These are phyloP conservation scores for Zygotorulaspora mrakii DNA, from an alignment of 1,139 yeast species.

Conservation along the genomic window DNA sequence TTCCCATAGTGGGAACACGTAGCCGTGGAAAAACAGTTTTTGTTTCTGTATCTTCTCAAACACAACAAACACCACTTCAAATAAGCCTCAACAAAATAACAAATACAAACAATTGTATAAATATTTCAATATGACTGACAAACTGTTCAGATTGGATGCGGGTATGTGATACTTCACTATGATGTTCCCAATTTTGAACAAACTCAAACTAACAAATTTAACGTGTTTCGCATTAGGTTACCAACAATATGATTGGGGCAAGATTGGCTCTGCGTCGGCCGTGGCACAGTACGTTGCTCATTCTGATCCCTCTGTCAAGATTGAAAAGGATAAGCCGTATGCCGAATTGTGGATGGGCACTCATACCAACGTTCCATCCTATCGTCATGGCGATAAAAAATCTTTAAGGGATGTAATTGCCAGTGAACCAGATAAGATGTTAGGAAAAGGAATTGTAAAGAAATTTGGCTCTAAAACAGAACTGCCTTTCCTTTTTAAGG, in stretches of 20 bases:
- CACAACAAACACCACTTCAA: too few relatives aligned
- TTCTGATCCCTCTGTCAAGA: conserved; percentile 55
- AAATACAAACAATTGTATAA: neutral
- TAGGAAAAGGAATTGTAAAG: conserved; percentile 54
- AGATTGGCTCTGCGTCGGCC: conserved; percentile 75
- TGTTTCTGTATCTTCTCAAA: too few relatives aligned
- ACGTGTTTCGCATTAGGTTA: conserved; percentile 40
- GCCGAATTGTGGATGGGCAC: conserved; percentile 99
- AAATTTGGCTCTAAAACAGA: conserved; percentile 70
- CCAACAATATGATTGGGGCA: conserved; percentile 84
- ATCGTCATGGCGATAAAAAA: conserved; percentile 49
- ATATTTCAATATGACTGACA: conserved; percentile 29
- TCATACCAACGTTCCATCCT: conserved; percentile 89
- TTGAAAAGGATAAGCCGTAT: conserved; percentile 74
- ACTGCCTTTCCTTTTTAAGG: conserved; percentile 90
- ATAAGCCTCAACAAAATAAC: too few relatives aligned
- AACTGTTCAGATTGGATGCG: conserved; percentile 40
- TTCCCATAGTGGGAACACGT: neutral
- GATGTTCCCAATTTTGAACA: neutral
- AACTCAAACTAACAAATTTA: conserved; percentile 7
- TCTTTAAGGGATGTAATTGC: conserved; percentile 63
- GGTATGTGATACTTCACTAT: conserved; percentile 27
- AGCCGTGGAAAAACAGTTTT: neutral
- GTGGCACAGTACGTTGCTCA: conserved; percentile 82
- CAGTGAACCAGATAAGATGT: conserved; percentile 53